Conservation (phyloP, 202 grass and related monocot species). For the Saccharum hybrid region DNA sequence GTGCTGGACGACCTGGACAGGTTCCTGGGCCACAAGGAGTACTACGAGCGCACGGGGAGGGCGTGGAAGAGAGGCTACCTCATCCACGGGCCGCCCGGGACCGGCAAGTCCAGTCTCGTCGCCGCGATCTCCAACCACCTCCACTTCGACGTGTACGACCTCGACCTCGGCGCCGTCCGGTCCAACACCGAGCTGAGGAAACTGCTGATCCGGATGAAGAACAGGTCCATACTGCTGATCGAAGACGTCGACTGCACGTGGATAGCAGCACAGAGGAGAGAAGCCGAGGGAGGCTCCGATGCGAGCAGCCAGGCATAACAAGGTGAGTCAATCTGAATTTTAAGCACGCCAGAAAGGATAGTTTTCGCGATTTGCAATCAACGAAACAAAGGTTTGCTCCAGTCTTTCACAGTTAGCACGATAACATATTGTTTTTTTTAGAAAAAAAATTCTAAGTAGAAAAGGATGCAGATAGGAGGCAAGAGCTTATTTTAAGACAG, state of each 20-base stretch:
- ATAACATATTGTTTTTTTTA: background rate
- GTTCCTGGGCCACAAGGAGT: slow-evolving; percentile 61
- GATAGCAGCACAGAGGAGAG: slow-evolving; percentile 28
- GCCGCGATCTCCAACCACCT: slow-evolving; percentile 75
- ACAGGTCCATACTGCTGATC: slow-evolving; percentile 49
- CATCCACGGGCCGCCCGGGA: slow-evolving; percentile 73
- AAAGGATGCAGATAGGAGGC: background rate
- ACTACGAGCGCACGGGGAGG: slow-evolving; percentile 69
- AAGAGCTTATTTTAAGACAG: background rate
- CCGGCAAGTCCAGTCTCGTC: slow-evolving; percentile 78
- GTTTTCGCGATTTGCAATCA: background rate
- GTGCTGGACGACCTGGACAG: slow-evolving; percentile 64
- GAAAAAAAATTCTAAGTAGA: background rate
- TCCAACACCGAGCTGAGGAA: slow-evolving; percentile 67
- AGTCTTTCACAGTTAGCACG: background rate
- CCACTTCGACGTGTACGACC: slow-evolving; percentile 76
- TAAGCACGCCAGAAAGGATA: background rate
- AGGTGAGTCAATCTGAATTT: slow-evolving; percentile 22
- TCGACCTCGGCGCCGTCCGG: slow-evolving; percentile 61
- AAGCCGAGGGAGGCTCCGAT: background rate
- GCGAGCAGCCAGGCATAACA: slow-evolving; percentile 11
- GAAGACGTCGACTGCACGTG: slow-evolving; percentile 54
- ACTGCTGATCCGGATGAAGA: slow-evolving; percentile 59
- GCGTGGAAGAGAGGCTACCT: slow-evolving; percentile 81
- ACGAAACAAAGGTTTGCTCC: background rate